These are phyloP conservation scores for Calvatia gigantea DNA, from an alignment of 768 basidiomycete species.

Conservation along the genomic window DNA sequence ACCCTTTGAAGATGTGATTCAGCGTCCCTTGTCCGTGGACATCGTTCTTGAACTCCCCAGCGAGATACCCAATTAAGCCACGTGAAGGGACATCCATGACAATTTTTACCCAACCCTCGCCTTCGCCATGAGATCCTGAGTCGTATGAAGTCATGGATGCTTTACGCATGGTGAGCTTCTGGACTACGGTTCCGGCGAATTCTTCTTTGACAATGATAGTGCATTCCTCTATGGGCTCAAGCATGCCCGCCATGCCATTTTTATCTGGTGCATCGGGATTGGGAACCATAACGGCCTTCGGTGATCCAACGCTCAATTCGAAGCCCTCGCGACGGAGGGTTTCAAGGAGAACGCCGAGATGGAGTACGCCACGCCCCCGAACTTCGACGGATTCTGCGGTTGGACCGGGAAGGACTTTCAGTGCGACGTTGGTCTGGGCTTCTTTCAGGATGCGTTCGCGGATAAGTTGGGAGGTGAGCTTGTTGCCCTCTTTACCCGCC, in stretches of 20 bases:
- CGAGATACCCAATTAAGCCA: constrained; percentile 49
- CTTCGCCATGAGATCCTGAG: constrained; percentile 27
- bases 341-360: constrained; percentile 49
- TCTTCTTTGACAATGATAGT: constrained; percentile 43
- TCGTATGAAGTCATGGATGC: constrained; percentile 46
- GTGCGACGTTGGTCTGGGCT: constrained; percentile 48
- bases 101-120: constrained; percentile 44
- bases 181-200: constrained; percentile 44
- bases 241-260: constrained; percentile 25
- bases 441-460: constrained; percentile 46
- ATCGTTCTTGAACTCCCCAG: constrained; percentile 50
- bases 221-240: constrained; percentile 47
- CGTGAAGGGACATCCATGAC: constrained; percentile 47
- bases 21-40: constrained; percentile 51
- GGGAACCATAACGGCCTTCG: constrained; percentile 47
- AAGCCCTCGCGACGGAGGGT: constrained; percentile 47
- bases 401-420: constrained; percentile 46
- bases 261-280: constrained; percentile 29
- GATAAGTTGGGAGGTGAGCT: constrained; percentile 47
- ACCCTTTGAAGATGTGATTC: constrained; percentile 50
- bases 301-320: constrained; percentile 43
- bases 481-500: constrained; percentile 42
- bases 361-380: constrained; percentile 45
- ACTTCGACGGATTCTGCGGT: constrained; percentile 48
- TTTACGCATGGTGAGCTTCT: constrained; percentile 49